Percentiles rank a stretch among this genome's conserved stretches.
Evolutionary conservation across 1,139 yeast species (phyloP).

Genomic region (Ogataea hybrid): DNA sequence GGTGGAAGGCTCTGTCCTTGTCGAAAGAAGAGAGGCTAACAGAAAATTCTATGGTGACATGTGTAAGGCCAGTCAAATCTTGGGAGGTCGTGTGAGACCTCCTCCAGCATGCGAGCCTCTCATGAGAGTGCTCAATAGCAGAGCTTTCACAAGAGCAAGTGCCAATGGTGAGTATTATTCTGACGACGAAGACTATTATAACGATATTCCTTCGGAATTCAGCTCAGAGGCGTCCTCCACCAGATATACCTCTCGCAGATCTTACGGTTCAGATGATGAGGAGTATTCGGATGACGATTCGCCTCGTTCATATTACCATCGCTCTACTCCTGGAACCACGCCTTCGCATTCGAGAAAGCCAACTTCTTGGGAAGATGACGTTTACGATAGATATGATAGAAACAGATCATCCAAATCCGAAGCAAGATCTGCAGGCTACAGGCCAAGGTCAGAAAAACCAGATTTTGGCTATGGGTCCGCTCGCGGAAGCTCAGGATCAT

Average conservation of each 20-base stretch:
- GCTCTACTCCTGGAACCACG: constrained; percentile 14
- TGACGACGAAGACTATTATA: constrained; percentile 59
- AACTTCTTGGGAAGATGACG: constrained; percentile 79
- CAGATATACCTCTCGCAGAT: constrained; percentile 28
- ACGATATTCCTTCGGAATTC: constrained; percentile 72
- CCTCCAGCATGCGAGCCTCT: constrained; percentile 94
- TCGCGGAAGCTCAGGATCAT: constrained; percentile 17
- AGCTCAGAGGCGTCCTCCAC: constrained; percentile 36
- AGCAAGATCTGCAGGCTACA: constrained; percentile 25
- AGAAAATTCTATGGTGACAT: constrained; percentile 87
- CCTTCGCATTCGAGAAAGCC: constrained; percentile 17
- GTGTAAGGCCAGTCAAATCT: constrained; percentile 80
- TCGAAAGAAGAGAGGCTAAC: constrained; percentile 96
- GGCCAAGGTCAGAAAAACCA: constrained; percentile 56
- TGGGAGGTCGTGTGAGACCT: constrained; percentile 82
- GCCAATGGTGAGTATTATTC: constrained; percentile 45
- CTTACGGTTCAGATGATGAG: constrained; percentile 37
- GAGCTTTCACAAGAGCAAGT: constrained; percentile 69
- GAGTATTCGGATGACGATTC: constrained; percentile 38
- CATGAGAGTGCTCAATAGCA: constrained; percentile 80
- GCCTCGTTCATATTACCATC: constrained; percentile 20
- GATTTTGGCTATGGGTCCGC: constrained; percentile 34
- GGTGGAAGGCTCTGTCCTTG: constrained; percentile 90
- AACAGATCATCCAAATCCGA: constrained; percentile 16
- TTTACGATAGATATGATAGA: constrained; percentile 53